Percentiles rank a stretch among this genome's conserved stretches.
Evolutionary conservation across 139 green algal genomes (phyloP).

Genomic region (Trebouxia sp.): DNA sequence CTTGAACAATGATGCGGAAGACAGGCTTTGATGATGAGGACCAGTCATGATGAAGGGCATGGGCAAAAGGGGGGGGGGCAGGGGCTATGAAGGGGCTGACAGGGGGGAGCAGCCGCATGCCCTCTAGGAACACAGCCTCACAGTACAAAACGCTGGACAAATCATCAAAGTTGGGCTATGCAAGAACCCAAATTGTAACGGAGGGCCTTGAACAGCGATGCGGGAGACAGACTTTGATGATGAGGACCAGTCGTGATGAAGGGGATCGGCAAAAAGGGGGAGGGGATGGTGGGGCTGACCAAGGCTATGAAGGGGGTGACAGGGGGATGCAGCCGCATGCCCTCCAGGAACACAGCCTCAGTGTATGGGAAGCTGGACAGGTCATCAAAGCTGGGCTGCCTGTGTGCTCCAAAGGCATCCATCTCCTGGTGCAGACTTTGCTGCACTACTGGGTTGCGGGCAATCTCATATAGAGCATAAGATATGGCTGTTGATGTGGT

Average conservation of each 20-base stretch:
- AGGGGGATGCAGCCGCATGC: conserved; percentile 56
- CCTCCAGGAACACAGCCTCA: conserved; percentile 56
- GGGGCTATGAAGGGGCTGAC: conserved; percentile 37
- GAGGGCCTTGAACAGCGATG: too few species aligned
- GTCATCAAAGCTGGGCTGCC: conserved; percentile 32
- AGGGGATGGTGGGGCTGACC: background rate
- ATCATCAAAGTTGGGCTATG: conserved; percentile 34
- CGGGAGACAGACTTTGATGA: too few species aligned
- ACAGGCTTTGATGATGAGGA: too few species aligned
- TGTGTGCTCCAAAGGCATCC: conserved; percentile 39
- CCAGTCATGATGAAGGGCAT: background rate
- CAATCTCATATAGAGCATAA: conserved; percentile 47
- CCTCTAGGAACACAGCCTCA: conserved; percentile 56
- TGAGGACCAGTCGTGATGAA: too few species aligned
- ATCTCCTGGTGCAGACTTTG: conserved; percentile 43
- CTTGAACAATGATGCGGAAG: too few species aligned
- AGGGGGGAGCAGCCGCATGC: conserved; percentile 56
- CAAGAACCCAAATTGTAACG: too few species aligned
- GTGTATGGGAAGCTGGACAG: conserved; percentile 42
- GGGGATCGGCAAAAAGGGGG: too few species aligned
- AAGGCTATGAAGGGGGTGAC: conserved; percentile 39
- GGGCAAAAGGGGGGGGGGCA: too few species aligned
- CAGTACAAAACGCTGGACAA: conserved; percentile 41
- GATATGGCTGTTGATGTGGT: conserved; percentile 51
- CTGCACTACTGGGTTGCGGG: conserved; percentile 37